Conservation (phyloP, 2,329 filamentous ascomycete genomes). For the Penicillium hesseltinei region DNA sequence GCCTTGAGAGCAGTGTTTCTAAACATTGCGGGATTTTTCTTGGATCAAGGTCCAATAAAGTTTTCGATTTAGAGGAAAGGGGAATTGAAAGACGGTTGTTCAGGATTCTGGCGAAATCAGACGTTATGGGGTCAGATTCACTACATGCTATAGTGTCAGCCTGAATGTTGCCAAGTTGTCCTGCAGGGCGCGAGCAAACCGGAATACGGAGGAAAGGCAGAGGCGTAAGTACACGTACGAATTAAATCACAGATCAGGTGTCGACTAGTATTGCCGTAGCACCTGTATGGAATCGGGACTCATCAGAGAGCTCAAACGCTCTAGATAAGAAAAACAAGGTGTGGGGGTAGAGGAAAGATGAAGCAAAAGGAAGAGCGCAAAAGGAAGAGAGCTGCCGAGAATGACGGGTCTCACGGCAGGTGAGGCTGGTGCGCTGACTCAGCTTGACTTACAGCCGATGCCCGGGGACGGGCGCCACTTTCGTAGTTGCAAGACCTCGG, state of each 20-base stretch:
- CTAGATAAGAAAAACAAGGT: slow-evolving; percentile 22
- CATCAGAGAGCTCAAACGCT: slow-evolving; percentile 42
- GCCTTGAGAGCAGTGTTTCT: slow-evolving; percentile 42
- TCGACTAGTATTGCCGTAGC: slow-evolving; percentile 43
- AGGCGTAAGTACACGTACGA: slow-evolving; percentile 18
- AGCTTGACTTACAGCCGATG: slow-evolving; percentile 22
- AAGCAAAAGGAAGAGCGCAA: slow-evolving; percentile 15
- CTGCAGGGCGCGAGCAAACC: slow-evolving; percentile 18
- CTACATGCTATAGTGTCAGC: slow-evolving; percentile 3
- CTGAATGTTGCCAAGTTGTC: slow-evolving; percentile 20
- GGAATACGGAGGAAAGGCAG: slow-evolving; percentile 29
- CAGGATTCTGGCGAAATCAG: slow-evolving; percentile 7
- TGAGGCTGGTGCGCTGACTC: slow-evolving; percentile 28
- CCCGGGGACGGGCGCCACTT: background rate
- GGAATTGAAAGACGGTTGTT: background rate
- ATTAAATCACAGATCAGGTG: slow-evolving; percentile 33
- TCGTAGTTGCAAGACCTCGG: background rate
- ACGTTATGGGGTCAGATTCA: slow-evolving; percentile 3
- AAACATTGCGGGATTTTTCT: slow-evolving; percentile 39
- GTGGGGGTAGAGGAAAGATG: slow-evolving; percentile 17
- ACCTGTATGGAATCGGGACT: slow-evolving; percentile 39
- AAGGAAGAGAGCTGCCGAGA: slow-evolving; percentile 17
- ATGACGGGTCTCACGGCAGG: slow-evolving; percentile 11
- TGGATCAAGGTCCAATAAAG: slow-evolving; percentile 12
- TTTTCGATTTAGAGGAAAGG: slow-evolving; percentile 7